Base-by-base conservation (phyloP, 352 stramenopile genomes). In the Pseudoperonospora humuli region DNA sequence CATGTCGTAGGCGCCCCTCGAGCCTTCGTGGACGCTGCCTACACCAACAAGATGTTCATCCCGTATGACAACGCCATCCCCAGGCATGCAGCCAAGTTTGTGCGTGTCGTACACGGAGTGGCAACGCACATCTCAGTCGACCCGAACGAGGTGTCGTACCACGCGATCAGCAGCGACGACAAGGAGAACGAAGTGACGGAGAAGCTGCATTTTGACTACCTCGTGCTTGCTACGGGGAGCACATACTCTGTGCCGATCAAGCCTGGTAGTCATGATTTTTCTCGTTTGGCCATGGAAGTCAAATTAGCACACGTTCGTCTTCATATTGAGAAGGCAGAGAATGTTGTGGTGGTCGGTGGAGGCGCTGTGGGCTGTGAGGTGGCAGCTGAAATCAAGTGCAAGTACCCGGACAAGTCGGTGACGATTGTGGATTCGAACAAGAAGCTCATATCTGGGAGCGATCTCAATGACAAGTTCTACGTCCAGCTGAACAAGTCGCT, bases 61-160 rank as follows among this genome's bases (percentile, higher is more conserved):
- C 75, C 75, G 3, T 74, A 73, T 47, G 67, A 76, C 45, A 59
- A 81, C n/a, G 75, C 59, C 5, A 75, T 87, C 34, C 65, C 57
- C 25, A 60, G 67, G 17, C 19, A 47, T 7, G 45, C 67, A 8
- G 20, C 14, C 9, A 44, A 36, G 9, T 76, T 70, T 32, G 61
- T 65, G 17, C 61, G 54, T 13, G 64, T 81, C n/a, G 33, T 72
- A 9, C 69, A 61, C 8, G 68, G 49, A 3, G 39, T 75, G 6
- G 66, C 54, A 20, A 81, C 53, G 0, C 26, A 11, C 7, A 65
- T 80, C 29, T 53, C 47, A 3, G 39, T 39, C 8, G 35, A 61
- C 0, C 24, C 35, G 5, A 76, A 70, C 26, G 58, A 76, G 13
- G 58, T 83, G 17, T 43, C 41, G 23, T 73, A 79, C 37, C 54